Evolutionary conservation across 371 early-diverging fungal species (phyloP).

Genomic region (Haplosporangium sp.): DNA sequence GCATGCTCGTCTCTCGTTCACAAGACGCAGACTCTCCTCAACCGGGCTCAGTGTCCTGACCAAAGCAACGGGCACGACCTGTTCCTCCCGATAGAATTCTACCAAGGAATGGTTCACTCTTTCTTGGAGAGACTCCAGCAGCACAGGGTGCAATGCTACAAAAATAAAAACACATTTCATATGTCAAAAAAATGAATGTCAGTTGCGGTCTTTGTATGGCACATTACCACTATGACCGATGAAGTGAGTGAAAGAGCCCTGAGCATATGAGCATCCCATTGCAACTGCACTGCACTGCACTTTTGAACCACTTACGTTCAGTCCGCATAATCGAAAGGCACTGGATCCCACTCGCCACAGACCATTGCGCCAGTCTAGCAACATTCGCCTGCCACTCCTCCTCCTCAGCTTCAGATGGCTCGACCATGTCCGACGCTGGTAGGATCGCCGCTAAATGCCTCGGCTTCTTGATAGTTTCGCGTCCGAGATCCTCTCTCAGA

Average conservation of each 20-base stretch:
- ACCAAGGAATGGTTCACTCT: slow-evolving; percentile 18
- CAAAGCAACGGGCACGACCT: slow-evolving; percentile 16
- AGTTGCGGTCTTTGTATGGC: background rate
- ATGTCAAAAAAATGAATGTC: background rate
- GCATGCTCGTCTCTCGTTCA: background rate
- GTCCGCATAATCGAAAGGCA: slow-evolving; percentile 46
- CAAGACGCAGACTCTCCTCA: slow-evolving; percentile 10
- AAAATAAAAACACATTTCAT: slow-evolving; percentile 1
- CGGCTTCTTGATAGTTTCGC: slow-evolving; percentile 27
- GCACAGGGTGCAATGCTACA: slow-evolving; percentile 26
- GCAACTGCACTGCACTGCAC: background rate
- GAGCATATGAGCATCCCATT: background rate
- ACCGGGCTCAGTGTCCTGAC: slow-evolving; percentile 35
- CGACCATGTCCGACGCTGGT: slow-evolving; percentile 2
- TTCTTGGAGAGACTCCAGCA: slow-evolving; percentile 22
- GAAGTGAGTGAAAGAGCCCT: background rate
- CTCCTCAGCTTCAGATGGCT: slow-evolving; percentile 22
- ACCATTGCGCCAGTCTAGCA: slow-evolving; percentile 39
- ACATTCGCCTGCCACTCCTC: slow-evolving; percentile 39
- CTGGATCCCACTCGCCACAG: slow-evolving; percentile 37
- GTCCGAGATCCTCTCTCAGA: slow-evolving; percentile 24
- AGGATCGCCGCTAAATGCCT: slow-evolving; percentile 40
- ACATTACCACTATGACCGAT: too few species aligned
- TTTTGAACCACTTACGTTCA: slow-evolving; percentile 24
- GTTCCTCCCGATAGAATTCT: slow-evolving; percentile 41